Base-by-base conservation (phyloP, 208 protist genomes). In the Wallacemonas sp. region DNA sequence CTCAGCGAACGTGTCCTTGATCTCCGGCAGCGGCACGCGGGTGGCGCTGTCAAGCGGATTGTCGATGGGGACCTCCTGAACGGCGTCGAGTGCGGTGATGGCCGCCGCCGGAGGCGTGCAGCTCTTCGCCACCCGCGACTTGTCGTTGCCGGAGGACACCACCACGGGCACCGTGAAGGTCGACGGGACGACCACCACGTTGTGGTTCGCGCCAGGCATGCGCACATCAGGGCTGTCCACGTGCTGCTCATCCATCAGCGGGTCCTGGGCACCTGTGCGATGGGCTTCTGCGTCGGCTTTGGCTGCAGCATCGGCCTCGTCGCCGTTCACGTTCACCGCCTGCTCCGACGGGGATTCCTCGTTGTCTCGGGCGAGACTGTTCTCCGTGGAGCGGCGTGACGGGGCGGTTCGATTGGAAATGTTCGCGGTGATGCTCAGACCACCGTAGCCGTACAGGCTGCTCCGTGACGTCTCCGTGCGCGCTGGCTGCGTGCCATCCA, bases 1-100 rank as follows among this genome's bases (percentile, higher is more conserved):
- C 9, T 67, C 60, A 36, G 81, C 83, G 21, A 80, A 85, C 38
- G 34, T 34, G 24, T 64, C 54, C 30, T 81, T 69, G 12, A 44
- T 69, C 23, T 39, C 16, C 52, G 9, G 34, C 29, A 58, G 34
- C 30, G 52, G 52, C 1, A 24, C n/a, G 9, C 57, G 41, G 24
- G 26, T 27, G 9, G 14, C 2, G 5, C 5, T 36, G 1, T 17
- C 19, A 12, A 63, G 39, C 21, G 57, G 21, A n/a, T 48, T 49
- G 2, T 14, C 38, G 21, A 49, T 63, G 24, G 34, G 38, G 6
- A 29, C 38, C 24, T 9, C 36, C 6, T 61, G 8, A 36, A 14
- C 6, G 14, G 21, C 21, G 23, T 57, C 17, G 17, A 57, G 9
- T 33, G 6, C 49, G 6, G 49, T 24, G 49, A 24, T 29, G 24